Evolutionary conservation across 345 rosid genomes (phyloP).

Genomic region (Camelina hispida): DNA sequence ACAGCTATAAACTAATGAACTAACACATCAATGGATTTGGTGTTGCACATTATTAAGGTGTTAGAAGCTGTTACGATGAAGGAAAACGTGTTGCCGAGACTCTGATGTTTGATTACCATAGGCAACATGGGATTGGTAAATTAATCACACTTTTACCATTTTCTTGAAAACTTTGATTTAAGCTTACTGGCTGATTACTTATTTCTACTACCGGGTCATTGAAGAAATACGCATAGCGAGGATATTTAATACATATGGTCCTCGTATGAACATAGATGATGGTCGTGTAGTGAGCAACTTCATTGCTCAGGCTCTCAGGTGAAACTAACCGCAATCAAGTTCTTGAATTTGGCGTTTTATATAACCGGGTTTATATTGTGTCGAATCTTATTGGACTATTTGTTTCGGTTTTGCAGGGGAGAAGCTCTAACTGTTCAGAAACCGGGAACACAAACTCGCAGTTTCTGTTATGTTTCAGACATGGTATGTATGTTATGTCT

Average conservation of each 20-base stretch:
- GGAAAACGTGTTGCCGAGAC: slow-evolving; percentile 97
- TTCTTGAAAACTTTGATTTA: neutral
- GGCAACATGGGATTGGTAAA: slow-evolving; percentile 93
- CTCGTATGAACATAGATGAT: slow-evolving; percentile 95
- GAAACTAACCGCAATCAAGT: slow-evolving; percentile 5
- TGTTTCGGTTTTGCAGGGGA: slow-evolving; percentile 52
- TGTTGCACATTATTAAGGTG: slow-evolving; percentile 53
- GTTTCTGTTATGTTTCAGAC: slow-evolving; percentile 95
- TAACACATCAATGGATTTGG: neutral
- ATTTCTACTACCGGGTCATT: neutral
- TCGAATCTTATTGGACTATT: neutral
- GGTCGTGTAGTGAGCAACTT: slow-evolving; percentile 98
- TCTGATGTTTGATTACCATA: slow-evolving; percentile 92
- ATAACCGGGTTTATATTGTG: neutral
- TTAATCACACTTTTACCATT: neutral
- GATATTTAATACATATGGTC: slow-evolving; percentile 95
- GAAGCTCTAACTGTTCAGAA: slow-evolving; percentile 91
- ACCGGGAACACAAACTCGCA: slow-evolving; percentile 97
- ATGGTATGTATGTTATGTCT: slow-evolving; percentile 61
- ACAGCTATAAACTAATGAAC: neutral
- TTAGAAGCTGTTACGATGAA: slow-evolving; percentile 94
- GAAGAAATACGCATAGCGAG: slow-evolving; percentile 87
- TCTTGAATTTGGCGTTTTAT: neutral
- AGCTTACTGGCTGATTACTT: neutral
- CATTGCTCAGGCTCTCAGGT: slow-evolving; percentile 97